Evolutionary conservation across 495 filamentous ascomycete genomes (phyloP).

Genomic region (Aspergillus egyptiacus): DNA sequence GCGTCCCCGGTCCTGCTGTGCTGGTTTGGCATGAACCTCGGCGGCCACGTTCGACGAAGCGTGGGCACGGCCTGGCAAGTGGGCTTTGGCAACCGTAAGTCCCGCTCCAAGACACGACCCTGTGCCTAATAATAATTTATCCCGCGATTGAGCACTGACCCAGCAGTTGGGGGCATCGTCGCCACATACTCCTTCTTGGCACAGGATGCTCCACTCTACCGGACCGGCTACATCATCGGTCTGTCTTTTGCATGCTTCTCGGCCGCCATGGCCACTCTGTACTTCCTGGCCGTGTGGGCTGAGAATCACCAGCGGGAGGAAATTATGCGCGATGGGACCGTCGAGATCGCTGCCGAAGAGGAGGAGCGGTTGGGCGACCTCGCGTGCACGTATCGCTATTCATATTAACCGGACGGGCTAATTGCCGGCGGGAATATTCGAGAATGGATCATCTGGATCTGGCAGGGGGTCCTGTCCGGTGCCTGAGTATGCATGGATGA

Average conservation of each 20-base stretch:
- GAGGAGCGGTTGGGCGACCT: constrained; percentile 22
- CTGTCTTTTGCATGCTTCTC: constrained; percentile 62
- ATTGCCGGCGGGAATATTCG: not conserved
- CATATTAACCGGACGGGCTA: constrained; percentile 14
- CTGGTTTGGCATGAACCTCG: constrained; percentile 85
- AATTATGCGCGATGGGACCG: not conserved
- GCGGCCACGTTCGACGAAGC: constrained; percentile 67
- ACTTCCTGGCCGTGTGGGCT: constrained; percentile 47
- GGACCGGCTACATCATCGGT: constrained; percentile 67
- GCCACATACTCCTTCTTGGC: constrained; percentile 69
- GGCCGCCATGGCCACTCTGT: constrained; percentile 50
- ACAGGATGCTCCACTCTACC: constrained; percentile 63
- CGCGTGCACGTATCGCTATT: constrained; percentile 23
- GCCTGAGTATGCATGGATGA: no score
- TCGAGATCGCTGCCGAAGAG: constrained; percentile 8
- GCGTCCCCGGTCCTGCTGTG: constrained; percentile 72
- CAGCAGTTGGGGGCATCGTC: constrained; percentile 64
- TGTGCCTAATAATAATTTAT: no score
- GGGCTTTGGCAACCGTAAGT: constrained; percentile 68
- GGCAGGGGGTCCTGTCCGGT: not conserved
- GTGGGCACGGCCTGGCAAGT: constrained; percentile 79
- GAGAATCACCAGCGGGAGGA: constrained; percentile 38
- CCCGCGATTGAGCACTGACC: not conserved
- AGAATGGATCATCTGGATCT: not conserved
- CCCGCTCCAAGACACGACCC: no score